These are phyloP conservation scores for Cytospora chrysosperma DNA, from an alignment of 2,329 filamentous ascomycete genomes.

Conservation along the genomic window DNA sequence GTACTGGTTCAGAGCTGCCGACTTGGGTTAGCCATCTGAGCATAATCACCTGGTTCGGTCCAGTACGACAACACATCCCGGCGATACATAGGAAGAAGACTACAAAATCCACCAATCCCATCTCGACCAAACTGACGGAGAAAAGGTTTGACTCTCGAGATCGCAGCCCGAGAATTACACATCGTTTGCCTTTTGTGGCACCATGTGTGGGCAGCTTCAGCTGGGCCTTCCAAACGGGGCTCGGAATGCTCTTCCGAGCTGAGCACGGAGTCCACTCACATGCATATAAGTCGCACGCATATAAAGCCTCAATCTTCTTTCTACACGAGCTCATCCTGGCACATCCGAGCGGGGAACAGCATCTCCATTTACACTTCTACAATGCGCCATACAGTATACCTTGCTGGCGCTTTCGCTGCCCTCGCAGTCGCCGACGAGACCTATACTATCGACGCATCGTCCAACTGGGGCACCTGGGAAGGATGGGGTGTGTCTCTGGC, in stretches of 20 bases:
- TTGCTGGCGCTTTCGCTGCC: not conserved
- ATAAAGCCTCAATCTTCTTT: not conserved
- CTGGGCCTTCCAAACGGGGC: no score
- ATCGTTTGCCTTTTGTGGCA: not conserved
- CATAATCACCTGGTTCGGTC: not conserved
- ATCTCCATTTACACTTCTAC: not conserved
- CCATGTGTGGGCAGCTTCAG: not conserved
- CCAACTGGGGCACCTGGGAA: conserved; percentile 43
- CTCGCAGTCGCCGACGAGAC: conserved; percentile 31
- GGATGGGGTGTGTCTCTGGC: conserved; percentile 45
- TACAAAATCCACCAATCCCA: not conserved
- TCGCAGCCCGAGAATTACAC: not conserved
- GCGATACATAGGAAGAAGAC: not conserved
- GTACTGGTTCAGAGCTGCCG: not conserved
- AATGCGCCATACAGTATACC: conserved; percentile 1
- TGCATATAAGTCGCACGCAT: not conserved
- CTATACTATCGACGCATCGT: conserved; percentile 33
- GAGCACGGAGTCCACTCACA: not conserved
- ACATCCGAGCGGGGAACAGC: not conserved
- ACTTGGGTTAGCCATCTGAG: not conserved
- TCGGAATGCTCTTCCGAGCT: not conserved
- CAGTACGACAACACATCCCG: not conserved
- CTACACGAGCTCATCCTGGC: not conserved
- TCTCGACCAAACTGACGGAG: not conserved
- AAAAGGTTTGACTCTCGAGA: not conserved